A percentile compares a stretch with the other conserved stretches of the same genome.
Conservation (phyloP, 345 rosid species). For the Viola odorata region DNA sequence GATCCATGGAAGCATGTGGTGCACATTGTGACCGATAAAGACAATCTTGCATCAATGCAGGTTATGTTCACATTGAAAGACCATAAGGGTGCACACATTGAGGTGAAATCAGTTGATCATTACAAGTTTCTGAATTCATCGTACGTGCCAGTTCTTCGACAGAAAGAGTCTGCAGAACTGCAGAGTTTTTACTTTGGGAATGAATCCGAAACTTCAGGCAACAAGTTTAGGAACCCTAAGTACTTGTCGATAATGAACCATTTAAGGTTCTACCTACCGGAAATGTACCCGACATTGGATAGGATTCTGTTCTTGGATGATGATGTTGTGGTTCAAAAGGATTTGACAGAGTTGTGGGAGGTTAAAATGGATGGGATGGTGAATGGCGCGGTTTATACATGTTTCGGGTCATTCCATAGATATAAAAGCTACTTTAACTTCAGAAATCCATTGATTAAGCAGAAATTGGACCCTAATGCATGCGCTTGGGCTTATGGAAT, state of each 20-base stretch:
- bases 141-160: constrained; percentile 10
- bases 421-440: constrained; percentile 6
- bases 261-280: constrained; percentile 12
- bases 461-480: constrained; percentile 7
- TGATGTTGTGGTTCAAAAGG: constrained; percentile 16
- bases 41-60: constrained; percentile 3
- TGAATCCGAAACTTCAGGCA: background rate
- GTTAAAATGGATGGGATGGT: constrained; percentile 13
- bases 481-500: constrained; percentile 18
- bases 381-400: constrained; percentile 12
- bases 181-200: background rate
- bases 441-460: background rate
- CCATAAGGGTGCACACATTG: background rate
- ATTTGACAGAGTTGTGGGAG: constrained; percentile 8
- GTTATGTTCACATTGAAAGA: constrained; percentile 2
- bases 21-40: constrained; percentile 11
- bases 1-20: constrained; percentile 15
- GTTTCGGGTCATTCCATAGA: constrained; percentile 8
- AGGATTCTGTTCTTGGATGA: constrained; percentile 12
- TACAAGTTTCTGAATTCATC: constrained; percentile 14
- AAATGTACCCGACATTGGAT: constrained; percentile 10
- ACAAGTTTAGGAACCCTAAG: constrained; percentile 13
- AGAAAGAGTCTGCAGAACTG: background rate
- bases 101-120: constrained; percentile 10
- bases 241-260: constrained; percentile 10